Percentiles rank a stretch among this genome's conserved stretches.
phyloP scores from a whole-genome alignment of 345 rosid genomes.

The Melaleuca alternifolia region DNA sequence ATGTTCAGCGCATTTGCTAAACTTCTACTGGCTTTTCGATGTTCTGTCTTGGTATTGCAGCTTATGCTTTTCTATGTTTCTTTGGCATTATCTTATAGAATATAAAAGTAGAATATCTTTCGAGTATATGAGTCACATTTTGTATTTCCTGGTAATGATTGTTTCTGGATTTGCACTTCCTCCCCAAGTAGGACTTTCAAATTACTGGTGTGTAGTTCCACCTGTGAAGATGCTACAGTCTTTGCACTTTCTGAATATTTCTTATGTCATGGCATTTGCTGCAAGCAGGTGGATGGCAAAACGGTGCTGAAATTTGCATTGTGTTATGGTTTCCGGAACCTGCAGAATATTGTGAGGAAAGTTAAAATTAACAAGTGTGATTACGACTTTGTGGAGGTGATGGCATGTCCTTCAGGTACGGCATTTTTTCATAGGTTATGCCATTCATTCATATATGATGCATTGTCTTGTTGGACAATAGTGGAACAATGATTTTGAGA shows the following conservation, averaged over 20 bases:
- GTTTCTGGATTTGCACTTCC: not conserved
- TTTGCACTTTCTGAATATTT: not conserved
- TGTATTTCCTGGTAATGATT: not conserved
- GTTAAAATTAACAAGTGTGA: constrained; percentile 69
- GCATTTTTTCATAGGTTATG: not conserved
- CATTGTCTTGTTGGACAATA: not conserved
- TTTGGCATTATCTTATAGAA: not conserved
- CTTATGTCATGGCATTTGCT: not conserved
- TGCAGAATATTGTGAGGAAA: constrained; percentile 84
- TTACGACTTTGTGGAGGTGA: constrained; percentile 90
- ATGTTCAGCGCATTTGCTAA: not conserved
- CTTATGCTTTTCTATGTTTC: not conserved
- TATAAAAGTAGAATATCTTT: not conserved
- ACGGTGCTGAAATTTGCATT: constrained; percentile 62
- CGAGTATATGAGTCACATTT: not conserved
- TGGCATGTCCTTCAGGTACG: constrained; percentile 97
- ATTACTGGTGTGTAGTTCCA: not conserved
- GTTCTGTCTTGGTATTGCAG: not conserved
- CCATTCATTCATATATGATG: not conserved
- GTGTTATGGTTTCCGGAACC: constrained; percentile 91
- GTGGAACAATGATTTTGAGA: not conserved
- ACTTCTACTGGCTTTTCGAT: not conserved
- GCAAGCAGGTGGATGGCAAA: constrained; percentile 67
- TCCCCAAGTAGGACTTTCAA: not conserved
- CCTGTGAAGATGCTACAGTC: not conserved